These are phyloP conservation scores for Didymella segeticola DNA, from an alignment of 2,329 filamentous ascomycete species.

Conservation along the genomic window DNA sequence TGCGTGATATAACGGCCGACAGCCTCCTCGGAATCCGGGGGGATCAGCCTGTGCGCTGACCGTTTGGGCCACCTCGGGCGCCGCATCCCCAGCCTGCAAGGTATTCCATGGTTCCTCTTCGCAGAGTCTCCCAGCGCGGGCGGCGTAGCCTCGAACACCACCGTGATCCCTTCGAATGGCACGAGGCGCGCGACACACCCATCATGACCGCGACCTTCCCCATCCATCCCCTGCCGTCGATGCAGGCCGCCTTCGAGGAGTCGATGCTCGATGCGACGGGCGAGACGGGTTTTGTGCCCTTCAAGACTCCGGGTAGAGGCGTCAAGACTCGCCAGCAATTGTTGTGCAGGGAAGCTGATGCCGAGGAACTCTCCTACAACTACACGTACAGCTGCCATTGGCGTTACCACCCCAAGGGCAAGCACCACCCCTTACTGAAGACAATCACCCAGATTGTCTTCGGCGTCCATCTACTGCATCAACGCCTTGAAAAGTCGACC, in stretches of 20 bases:
- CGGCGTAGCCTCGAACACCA: conserved; percentile 28
- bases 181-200: conserved; percentile 41
- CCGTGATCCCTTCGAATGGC: conserved; percentile 40
- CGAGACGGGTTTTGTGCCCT: conserved; percentile 42
- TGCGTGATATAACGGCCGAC: conserved; percentile 33
- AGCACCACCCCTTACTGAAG: conserved; percentile 87
- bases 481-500: conserved; percentile 86
- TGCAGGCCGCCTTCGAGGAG: conserved; percentile 85
- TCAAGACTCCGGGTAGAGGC: conserved; percentile 51
- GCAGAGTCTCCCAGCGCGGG: conserved; percentile 28
- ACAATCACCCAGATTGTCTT: conserved; percentile 92
- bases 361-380: conserved; percentile 71
- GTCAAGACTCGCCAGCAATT: conserved; percentile 45
- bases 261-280: conserved; percentile 74
- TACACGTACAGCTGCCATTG: conserved; percentile 76
- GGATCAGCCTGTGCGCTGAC: conserved; percentile 11
- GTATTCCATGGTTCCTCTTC: conserved; percentile 32
- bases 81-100: conserved; percentile 9
- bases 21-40: conserved; percentile 24
- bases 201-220: conserved; percentile 52
- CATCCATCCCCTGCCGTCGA: conserved; percentile 74
- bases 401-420: conserved; percentile 76
- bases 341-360: conserved; percentile 67
- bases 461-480: conserved; percentile 85
- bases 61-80: conserved; percentile 7